These are phyloP conservation scores for Solanum boliviense DNA, from an alignment of 257 asterid genomes.

Conservation along the genomic window DNA sequence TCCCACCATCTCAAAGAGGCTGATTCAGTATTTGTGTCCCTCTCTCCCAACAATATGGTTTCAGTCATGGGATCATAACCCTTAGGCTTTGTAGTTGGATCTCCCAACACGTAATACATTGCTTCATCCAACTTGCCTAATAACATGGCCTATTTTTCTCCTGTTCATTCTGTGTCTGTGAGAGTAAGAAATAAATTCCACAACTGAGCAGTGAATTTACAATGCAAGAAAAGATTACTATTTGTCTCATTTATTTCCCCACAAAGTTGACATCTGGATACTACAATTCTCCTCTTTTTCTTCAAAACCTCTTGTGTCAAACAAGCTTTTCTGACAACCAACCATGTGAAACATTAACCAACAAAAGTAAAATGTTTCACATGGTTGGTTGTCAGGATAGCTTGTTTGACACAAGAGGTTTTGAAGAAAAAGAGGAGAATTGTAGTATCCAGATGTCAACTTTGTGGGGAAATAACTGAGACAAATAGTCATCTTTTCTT, in stretches of 20 bases:
- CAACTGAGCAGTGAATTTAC: background rate
- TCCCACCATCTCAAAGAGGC: background rate
- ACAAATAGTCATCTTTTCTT: background rate
- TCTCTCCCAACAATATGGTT: constrained; percentile 86
- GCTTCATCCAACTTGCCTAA: constrained; percentile 99
- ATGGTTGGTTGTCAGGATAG: background rate
- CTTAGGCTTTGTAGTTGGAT: constrained; percentile 80
- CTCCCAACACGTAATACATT: constrained; percentile 89
- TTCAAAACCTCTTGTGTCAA: background rate
- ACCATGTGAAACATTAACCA: background rate
- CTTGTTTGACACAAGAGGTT: background rate
- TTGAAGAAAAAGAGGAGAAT: background rate
- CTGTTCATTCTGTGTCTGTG: constrained; percentile 22
- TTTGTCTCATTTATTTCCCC: background rate
- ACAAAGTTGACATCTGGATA: background rate
- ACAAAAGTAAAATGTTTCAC: background rate
- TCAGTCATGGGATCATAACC: constrained; percentile 94
- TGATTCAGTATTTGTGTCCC: constrained; percentile 36
- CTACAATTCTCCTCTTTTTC: background rate
- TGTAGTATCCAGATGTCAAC: background rate
- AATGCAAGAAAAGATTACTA: background rate
- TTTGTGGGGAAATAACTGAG: background rate
- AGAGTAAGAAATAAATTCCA: background rate
- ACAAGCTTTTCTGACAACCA: too few relatives aligned
- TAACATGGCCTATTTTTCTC: constrained; percentile 86